phyloP scores from a whole-genome alignment of 352 stramenopile genomes.

The Phytophthora boehmeriae region DNA sequence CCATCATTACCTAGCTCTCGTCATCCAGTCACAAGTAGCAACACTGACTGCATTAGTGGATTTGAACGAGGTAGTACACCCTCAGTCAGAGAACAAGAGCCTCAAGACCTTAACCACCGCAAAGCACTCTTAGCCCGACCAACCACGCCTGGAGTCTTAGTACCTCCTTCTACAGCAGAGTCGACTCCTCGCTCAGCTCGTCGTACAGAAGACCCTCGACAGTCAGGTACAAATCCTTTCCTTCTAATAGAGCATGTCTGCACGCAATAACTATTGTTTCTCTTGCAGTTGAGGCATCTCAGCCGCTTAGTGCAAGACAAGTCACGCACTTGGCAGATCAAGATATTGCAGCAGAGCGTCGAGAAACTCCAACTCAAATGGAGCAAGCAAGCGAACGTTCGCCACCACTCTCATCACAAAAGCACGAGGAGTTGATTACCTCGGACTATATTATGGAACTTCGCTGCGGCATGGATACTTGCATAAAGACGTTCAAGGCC shows the following conservation, averaged over 20 bases:
- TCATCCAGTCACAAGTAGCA: neutral
- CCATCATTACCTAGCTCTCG: conserved; percentile 6
- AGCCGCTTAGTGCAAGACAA: conserved; percentile 12
- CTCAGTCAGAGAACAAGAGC: conserved; percentile 6
- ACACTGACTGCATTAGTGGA: conserved; percentile 1
- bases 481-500: conserved; percentile 69
- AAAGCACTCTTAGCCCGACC: conserved; percentile 29
- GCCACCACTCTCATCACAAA: conserved; percentile 6
- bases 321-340: neutral
- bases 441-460: conserved; percentile 85
- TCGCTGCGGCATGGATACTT: conserved; percentile 85
- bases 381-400: conserved; percentile 4
- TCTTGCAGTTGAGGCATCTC: conserved; percentile 13
- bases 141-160: conserved; percentile 28
- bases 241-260: neutral
- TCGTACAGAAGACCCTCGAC: conserved; percentile 23
- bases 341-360: conserved; percentile 1
- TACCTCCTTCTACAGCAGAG: conserved; percentile 12
- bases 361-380: conserved; percentile 3
- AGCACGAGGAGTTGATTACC: conserved; percentile 37
- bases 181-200: conserved; percentile 19
- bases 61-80: conserved; percentile 4
- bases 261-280: conserved; percentile 2
- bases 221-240: conserved; percentile 15
- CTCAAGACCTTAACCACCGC: conserved; percentile 17